These are phyloP conservation scores for Coprinopsis marcescibilis DNA, from an alignment of 768 basidiomycete genomes.

Conservation along the genomic window DNA sequence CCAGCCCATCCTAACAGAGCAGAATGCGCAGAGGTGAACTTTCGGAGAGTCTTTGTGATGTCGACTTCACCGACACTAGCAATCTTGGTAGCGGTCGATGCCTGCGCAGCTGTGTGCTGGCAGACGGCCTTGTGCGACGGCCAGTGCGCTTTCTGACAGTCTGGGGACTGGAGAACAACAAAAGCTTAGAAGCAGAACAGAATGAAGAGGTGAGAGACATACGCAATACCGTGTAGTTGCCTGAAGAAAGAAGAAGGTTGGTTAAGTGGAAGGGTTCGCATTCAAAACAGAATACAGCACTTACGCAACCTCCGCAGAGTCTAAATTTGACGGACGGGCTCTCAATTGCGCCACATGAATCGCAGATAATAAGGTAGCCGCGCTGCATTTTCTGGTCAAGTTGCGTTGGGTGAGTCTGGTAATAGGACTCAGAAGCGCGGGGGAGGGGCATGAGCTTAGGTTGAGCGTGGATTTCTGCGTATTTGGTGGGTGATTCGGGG, in stretches of 20 bases:
- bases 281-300: conserved; percentile 26
- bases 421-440: too few species aligned
- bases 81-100: conserved; percentile 50
- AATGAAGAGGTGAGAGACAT: conserved; percentile 23
- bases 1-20: conserved; percentile 74
- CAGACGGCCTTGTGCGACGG: conserved; percentile 72
- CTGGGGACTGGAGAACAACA: conserved; percentile 48
- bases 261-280: conserved; percentile 12
- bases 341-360: conserved; percentile 68
- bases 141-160: conserved; percentile 78
- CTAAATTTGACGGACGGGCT: conserved; percentile 63
- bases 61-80: conserved; percentile 42
- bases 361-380: conserved; percentile 75
- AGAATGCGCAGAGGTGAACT: conserved; percentile 71
- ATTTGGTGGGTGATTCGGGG: too few species aligned
- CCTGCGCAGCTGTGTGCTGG: conserved; percentile 66
- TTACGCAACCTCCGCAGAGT: conserved; percentile 78
- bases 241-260: conserved; percentile 29
- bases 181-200: conserved; percentile 16
- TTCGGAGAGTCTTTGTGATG: conserved; percentile 66
- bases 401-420: conserved; percentile 49
- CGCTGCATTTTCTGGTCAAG: conserved; percentile 50
- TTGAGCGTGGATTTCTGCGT: too few species aligned
- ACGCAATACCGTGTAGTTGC: conserved; percentile 86
- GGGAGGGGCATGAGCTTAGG: too few species aligned